phyloP scores from a whole-genome alignment of 1,284 basidiomycete species.

The Malassezia furfur region DNA sequence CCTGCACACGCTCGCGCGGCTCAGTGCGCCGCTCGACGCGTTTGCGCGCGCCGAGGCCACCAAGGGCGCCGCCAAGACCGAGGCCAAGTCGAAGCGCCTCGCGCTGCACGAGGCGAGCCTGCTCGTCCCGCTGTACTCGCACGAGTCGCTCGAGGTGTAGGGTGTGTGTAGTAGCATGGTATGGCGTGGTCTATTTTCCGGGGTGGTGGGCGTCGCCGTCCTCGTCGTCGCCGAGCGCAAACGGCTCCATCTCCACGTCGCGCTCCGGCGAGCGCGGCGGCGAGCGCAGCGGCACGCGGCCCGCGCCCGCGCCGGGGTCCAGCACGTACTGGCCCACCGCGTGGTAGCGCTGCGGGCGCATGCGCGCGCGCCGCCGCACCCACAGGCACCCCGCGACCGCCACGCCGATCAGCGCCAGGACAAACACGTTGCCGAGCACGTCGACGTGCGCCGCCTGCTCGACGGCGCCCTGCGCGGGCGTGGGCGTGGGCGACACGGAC shows the following conservation, averaged over 20 bases:
- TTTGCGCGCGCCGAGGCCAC: neutral
- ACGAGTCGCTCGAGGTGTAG: constrained; percentile 15
- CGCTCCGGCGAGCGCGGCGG: neutral
- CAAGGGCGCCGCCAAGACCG: neutral
- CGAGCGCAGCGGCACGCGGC: neutral
- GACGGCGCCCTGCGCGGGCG: neutral
- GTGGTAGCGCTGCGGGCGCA: constrained; percentile 19
- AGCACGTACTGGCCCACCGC: constrained; percentile 13
- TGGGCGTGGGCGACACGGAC: neutral
- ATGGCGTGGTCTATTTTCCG: neutral
- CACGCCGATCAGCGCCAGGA: constrained; percentile 64
- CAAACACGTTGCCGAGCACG: constrained; percentile 26
- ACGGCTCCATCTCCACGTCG: constrained; percentile 12
- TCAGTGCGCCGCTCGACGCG: constrained; percentile 10
- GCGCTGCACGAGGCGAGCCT: constrained; percentile 18
- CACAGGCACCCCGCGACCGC: constrained; percentile 66
- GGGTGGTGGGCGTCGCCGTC: neutral
- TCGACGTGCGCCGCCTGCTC: neutral
- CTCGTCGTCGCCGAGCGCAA: constrained; percentile 12
- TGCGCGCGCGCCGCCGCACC: constrained; percentile 57
- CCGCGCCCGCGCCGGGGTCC: neutral
- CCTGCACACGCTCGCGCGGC: constrained; percentile 10
- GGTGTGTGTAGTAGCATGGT: too few species aligned
- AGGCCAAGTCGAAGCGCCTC: constrained; percentile 7
- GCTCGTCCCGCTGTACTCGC: constrained; percentile 14